Conservation (phyloP, 2,329 filamentous ascomycete species). For the Immersiporthe knoxdaviesiana region DNA sequence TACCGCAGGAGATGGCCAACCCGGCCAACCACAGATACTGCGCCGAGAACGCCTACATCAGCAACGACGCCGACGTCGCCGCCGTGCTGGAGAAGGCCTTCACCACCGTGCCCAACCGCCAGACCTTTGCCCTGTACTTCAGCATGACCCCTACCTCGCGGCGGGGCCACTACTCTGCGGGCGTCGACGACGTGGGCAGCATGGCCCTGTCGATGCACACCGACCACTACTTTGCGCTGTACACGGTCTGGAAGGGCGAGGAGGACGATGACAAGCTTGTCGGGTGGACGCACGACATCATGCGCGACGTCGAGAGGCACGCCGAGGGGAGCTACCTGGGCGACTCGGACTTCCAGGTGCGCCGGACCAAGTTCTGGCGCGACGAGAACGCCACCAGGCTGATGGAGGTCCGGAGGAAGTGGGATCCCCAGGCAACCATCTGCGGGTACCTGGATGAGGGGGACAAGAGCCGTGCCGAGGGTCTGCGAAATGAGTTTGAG, state of each 20-base stretch:
- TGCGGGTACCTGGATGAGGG: slow-evolving; percentile 51
- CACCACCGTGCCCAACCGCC: slow-evolving; percentile 48
- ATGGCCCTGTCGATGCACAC: slow-evolving; percentile 60
- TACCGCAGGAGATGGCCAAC: slow-evolving; percentile 49
- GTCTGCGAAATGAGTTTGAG: slow-evolving; percentile 47
- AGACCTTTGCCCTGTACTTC: slow-evolving; percentile 54
- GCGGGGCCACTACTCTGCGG: slow-evolving; percentile 34
- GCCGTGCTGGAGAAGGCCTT: slow-evolving; percentile 50
- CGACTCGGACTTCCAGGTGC: slow-evolving; percentile 55
- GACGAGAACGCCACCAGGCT: slow-evolving; percentile 45
- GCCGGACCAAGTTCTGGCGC: slow-evolving; percentile 53
- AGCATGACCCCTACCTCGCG: slow-evolving; percentile 53
- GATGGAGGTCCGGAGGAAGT: slow-evolving; percentile 46
- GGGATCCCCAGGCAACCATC: slow-evolving; percentile 47
- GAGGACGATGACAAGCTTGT: slow-evolving; percentile 48
- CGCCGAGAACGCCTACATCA: slow-evolving; percentile 54
- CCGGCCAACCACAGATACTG: slow-evolving; percentile 53
- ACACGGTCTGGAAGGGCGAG: slow-evolving; percentile 53
- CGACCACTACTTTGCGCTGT: slow-evolving; percentile 60
- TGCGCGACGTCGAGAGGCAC: slow-evolving; percentile 44
- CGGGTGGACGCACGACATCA: slow-evolving; percentile 48
- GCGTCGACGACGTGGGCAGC: not conserved
- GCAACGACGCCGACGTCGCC: slow-evolving; percentile 49
- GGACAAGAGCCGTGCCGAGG: slow-evolving; percentile 46
- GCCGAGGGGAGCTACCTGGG: slow-evolving; percentile 57